A percentile compares a stretch with the other conserved stretches of the same genome.
Evolutionary conservation across 345 rosid species (phyloP).

Genomic region (Lumnitzera racemosa): DNA sequence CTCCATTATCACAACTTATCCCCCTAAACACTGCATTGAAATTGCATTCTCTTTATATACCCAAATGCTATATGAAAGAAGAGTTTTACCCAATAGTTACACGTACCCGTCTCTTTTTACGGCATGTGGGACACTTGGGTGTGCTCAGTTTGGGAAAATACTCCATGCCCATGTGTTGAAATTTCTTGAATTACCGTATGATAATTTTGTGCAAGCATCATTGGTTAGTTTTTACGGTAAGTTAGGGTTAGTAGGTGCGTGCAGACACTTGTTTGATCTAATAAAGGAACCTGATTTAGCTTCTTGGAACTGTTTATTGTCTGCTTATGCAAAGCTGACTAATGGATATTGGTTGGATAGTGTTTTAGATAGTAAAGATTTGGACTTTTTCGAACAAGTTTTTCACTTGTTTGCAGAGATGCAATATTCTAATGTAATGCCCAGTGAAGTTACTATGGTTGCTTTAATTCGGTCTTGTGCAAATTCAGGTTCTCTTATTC

Average conservation of each 20-base stretch:
- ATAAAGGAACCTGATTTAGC: conserved; percentile 52
- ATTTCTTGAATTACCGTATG: conserved; percentile 35
- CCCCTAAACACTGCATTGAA: conserved; percentile 15
- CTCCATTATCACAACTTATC: conserved; percentile 17
- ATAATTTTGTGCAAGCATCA: conserved; percentile 44
- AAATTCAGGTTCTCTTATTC: conserved; percentile 34
- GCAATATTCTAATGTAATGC: conserved; percentile 34
- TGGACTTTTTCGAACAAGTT: conserved; percentile 14
- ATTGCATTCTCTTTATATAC: conserved; percentile 42
- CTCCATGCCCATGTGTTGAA: conserved; percentile 57
- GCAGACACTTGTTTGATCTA: conserved; percentile 42
- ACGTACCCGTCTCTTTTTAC: conserved; percentile 69
- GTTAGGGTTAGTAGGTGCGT: conserved; percentile 35
- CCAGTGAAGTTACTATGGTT: conserved; percentile 57
- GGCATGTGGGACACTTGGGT: conserved; percentile 36
- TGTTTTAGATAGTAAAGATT: conserved; percentile 3
- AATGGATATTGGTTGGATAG: neutral
- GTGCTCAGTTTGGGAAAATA: conserved; percentile 34
- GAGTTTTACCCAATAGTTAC: conserved; percentile 36
- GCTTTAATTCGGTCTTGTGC: conserved; percentile 54
- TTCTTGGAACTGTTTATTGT: conserved; percentile 52
- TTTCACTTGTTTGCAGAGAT: conserved; percentile 35
- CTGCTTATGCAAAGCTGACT: conserved; percentile 33
- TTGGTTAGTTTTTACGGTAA: conserved; percentile 49
- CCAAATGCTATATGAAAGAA: conserved; percentile 13